Conservation (phyloP, 129 eudicot genomes). For the Tagetes erecta region DNA sequence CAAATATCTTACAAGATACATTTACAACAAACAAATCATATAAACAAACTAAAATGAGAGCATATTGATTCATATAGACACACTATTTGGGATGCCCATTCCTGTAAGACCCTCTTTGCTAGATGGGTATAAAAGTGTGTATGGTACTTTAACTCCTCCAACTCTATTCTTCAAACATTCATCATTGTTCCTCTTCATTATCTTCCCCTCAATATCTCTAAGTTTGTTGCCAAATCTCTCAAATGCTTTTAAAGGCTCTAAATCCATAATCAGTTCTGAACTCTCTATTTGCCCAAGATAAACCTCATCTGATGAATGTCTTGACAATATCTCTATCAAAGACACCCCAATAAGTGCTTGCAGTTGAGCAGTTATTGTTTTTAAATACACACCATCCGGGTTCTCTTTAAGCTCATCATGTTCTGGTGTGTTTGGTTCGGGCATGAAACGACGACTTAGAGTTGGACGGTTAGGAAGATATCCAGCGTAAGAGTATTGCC, state of each 20-base stretch:
- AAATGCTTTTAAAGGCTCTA: conserved; percentile 47
- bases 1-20: background rate
- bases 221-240: conserved; percentile 51
- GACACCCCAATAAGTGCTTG: conserved; percentile 56
- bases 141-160: conserved; percentile 59
- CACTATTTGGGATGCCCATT: conserved; percentile 78
- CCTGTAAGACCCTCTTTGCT: conserved; percentile 76
- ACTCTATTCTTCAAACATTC: conserved; percentile 43
- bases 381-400: conserved; percentile 51
- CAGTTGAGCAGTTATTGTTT: conserved; percentile 55
- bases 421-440: conserved; percentile 52
- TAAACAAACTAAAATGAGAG: background rate
- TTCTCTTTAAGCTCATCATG: conserved; percentile 50
- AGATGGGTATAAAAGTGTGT: conserved; percentile 58
- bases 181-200: conserved; percentile 47
- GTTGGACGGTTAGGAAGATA: conserved; percentile 73
- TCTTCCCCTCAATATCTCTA: conserved; percentile 39
- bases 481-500: conserved; percentile 79
- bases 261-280: conserved; percentile 57
- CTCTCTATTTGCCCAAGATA: conserved; percentile 68
- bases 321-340: conserved; percentile 61
- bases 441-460: conserved; percentile 54
- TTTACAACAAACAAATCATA: background rate
- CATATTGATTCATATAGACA: conserved; percentile 39
- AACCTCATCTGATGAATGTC: conserved; percentile 64